These are phyloP conservation scores for Fraxinus sp. DNA, from an alignment of 305 asterid species.

Conservation along the genomic window DNA sequence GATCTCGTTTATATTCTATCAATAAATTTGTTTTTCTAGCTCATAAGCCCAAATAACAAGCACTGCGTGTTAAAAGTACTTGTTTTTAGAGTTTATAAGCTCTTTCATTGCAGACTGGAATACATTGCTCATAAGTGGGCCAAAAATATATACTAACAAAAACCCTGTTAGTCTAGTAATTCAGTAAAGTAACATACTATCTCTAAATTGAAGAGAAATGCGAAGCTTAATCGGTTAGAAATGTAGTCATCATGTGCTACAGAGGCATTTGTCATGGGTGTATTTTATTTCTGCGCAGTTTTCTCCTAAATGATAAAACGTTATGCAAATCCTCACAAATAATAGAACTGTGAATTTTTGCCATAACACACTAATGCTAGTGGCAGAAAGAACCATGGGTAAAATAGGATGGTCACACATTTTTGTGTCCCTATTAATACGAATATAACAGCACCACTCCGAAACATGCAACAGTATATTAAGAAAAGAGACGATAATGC, in stretches of 20 bases:
- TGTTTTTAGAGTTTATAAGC: background rate
- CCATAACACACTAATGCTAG: background rate
- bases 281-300: background rate
- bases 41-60: background rate
- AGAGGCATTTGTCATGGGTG: background rate
- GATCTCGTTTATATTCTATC: background rate
- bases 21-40: background rate
- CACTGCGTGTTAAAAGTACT: background rate
- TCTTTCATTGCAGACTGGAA: background rate
- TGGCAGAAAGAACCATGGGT: background rate
- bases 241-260: background rate
- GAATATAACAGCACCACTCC: background rate
- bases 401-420: background rate
- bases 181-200: constrained; percentile 57
- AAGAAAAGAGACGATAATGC: constrained; percentile 2
- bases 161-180: constrained; percentile 67
- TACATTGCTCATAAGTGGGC: background rate
- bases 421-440: background rate
- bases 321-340: background rate
- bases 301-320: background rate
- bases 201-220: background rate
- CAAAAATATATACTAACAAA: background rate
- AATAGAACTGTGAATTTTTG: background rate
- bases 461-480: background rate
- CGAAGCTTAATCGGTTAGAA: background rate